Base-by-base conservation (phyloP, 495 filamentous ascomycete genomes). In the Cercophora sp. region DNA sequence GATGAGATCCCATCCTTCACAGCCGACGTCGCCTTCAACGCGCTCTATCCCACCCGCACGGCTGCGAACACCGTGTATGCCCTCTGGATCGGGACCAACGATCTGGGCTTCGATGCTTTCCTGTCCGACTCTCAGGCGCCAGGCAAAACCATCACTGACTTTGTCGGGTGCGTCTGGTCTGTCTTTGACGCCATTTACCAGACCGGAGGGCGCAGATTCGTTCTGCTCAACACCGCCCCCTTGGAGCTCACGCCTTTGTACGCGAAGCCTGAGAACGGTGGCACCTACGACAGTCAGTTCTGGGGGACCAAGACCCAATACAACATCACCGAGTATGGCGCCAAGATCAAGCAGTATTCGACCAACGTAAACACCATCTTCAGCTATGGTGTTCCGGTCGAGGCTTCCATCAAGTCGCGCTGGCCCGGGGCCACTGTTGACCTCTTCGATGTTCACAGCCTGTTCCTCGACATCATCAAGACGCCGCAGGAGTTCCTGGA, bases 21-120 rank as follows among this genome's bases (percentile, higher is more conserved):
- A n/a, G 79, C 80, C 11, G 87, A 90, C 48, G 69, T 70, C 24
- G 58, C 67, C 10, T 79, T 70, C 50, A 72, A 72, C 26, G 58
- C 74, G 3, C 56, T 76, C 13, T 85, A 81, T 65, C 67, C 78
- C 23, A 65, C 71, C 44, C 72, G 79, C 42, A 72, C 69, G 0
- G 51, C 72, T 15, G 59, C 74, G n/a, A 80, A 82, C 52, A 85
- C 84, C 2, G 82, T 87, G 4, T 89, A 87, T 56, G 70, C 82
- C 1, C 77, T 89, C 29, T 91, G 85, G 86, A 88, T 89, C 57
- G 86, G 87, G 0, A 88, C 85, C 46, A 90, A 89, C 58, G 87
- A 91, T 60, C 70, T 91, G 9, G 85, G 86, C 29, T 73, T 66
- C 47, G 62, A 73, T 39, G 83, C 73, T 20, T 84, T 89, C 61